Base-by-base conservation (phyloP, 495 filamentous ascomycete species). In the Pseudevernia furfuracea region DNA sequence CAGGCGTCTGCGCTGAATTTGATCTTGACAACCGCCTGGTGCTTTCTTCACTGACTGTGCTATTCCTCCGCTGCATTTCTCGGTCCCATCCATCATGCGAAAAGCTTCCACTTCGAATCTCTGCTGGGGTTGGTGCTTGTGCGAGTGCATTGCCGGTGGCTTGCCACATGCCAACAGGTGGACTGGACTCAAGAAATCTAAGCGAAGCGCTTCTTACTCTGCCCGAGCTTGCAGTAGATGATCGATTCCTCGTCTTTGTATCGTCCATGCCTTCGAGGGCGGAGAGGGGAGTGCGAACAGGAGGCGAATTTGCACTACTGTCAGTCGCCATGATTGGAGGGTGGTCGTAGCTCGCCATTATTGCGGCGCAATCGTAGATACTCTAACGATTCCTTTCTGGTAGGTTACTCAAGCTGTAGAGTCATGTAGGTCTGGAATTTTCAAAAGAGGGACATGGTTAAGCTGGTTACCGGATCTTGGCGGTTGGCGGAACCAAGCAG, bases 121-220 rank as follows among this genome's bases (percentile, higher is more conserved):
- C 77, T 25, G 64, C 60, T 11, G 77, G 65, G 21, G 76, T 73
- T 12, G 79, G 79, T 49, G 78, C 77, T 67, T 76, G 75, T 3
- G 75, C 67, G 25, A 73, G 73, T 11, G 64, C 71, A 17, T 63
- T 70, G 21, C 77, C 79, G 1, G 80, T 82, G 12, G 81, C 82
- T 46, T 81, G 77, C 73, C 78, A 81, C 73, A 84, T 79, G 34
- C 81, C 81, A 28, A 75, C 72, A 11, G 80, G 83, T 14, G 78
- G 77, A 44, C 72, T 74, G 1, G 80, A 80, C 55, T 80, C 74
- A 34, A 76, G 67, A 52, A 84, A 78, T 28, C 73, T 77, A 21
- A 76, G 69, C 15, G 80, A 80, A 3, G 77, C 78, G 39, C 73
- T 75, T 46, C 76, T 76, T 28, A 78, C 59, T 9, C 71, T 73